Conservation (phyloP, 140 eudicot species). For the Anethum foeniculum region DNA sequence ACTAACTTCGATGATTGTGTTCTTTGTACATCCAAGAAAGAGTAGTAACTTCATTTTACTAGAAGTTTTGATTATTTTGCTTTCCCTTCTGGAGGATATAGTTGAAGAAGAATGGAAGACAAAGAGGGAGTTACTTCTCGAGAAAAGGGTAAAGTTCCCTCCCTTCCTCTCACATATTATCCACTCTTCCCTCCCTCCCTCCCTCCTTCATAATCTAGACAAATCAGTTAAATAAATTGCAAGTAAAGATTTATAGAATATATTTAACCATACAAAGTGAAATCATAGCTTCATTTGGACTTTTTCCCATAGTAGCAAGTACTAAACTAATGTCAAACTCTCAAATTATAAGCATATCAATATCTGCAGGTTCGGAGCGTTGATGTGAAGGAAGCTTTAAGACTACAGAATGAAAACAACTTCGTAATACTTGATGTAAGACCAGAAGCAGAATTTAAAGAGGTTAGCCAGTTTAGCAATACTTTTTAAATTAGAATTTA, state of each 20-base stretch:
- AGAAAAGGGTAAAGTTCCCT: constrained; percentile 59
- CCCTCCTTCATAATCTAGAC: not conserved
- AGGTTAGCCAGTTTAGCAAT: constrained; percentile 35
- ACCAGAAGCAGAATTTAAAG: constrained; percentile 92
- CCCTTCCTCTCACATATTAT: not conserved
- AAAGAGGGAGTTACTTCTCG: constrained; percentile 58
- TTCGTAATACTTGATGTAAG: constrained; percentile 96
- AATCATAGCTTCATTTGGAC: not conserved
- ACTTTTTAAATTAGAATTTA: not conserved
- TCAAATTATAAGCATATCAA: not conserved
- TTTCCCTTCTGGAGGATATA: constrained; percentile 29
- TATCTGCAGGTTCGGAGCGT: constrained; percentile 78
- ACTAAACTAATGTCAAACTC: not conserved
- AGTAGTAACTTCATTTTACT: not conserved
- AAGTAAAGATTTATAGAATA: not conserved
- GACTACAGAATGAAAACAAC: constrained; percentile 76
- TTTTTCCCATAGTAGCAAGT: not conserved
- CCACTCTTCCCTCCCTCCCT: not conserved
- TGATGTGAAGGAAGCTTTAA: constrained; percentile 79
- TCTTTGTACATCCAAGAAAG: not conserved
- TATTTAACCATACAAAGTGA: not conserved
- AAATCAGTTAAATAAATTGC: not conserved
- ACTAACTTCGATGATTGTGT: not conserved
- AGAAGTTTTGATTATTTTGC: constrained; percentile 12
- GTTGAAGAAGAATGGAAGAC: constrained; percentile 95